phyloP scores from a whole-genome alignment of 768 basidiomycete genomes.

The Pleurotus cornucopiae region DNA sequence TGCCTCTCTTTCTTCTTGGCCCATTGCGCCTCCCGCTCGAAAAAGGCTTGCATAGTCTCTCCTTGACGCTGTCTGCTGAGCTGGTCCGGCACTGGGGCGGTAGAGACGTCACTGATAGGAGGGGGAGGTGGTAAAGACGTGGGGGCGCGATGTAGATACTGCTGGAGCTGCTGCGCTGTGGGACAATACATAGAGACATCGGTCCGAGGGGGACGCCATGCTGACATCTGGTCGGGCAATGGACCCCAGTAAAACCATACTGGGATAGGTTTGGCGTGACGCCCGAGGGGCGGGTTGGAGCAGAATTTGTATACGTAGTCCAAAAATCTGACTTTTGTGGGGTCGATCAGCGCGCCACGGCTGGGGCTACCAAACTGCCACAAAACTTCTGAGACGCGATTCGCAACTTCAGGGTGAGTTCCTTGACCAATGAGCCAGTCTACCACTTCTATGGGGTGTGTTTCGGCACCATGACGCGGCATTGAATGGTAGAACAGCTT shows the following conservation, averaged over 20 bases:
- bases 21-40: conserved; percentile 3
- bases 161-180: neutral
- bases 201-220: neutral
- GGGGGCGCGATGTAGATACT: neutral
- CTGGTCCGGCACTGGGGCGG: neutral
- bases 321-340: conserved; percentile 5
- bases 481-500: neutral
- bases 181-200: neutral
- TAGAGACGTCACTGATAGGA: neutral
- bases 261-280: neutral
- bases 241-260: conserved; percentile 5
- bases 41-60: conserved; percentile 4
- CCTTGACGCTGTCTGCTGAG: conserved; percentile 1
- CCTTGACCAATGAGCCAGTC: neutral
- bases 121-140: neutral
- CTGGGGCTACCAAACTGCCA: neutral
- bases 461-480: neutral
- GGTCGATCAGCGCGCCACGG: neutral
- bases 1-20: neutral
- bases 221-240: neutral
- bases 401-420: neutral
- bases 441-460: neutral
- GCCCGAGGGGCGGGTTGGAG: neutral
- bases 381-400: neutral
- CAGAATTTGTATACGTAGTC: neutral